Base-by-base conservation (phyloP, 345 rosid species). In the Eutrema japonicum region DNA sequence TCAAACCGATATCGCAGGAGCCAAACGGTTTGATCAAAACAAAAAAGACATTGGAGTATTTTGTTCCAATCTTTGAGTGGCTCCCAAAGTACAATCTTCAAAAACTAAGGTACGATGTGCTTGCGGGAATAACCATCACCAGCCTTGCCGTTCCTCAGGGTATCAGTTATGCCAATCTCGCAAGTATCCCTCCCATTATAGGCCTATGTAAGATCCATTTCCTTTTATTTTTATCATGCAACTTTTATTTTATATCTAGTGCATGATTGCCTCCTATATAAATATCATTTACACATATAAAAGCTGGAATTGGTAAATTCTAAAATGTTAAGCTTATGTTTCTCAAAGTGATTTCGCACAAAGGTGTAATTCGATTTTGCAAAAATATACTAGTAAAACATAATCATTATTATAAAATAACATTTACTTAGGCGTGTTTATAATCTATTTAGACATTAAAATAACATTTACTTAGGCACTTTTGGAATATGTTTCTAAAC, bases 131-230 rank as follows among this genome's bases (percentile, higher is more conserved):
- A 80, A 94, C 97, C 77, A 91, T 94, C 42, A 85, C 97, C 64
- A 83, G 88, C 70, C 93, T 93, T 14, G 97, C 98, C 14, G 89
- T 93, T 50, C 98, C 98, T 59, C 97, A 94, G 62, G 98, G 98
- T 11, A 94, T 91, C 71, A 94, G 98, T 69, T 94, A 94, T 61
- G 98, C 97, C 10, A 94, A 88, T 76, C 98, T 94, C 51, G 97
- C 85, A 9, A 37, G 73, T 7, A 7, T 94, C 64, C 93, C 97
- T 72, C 96, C 96, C 3, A 87, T 94, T 68, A 78, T 85, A 49
- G 98, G 98, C 82, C 86, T 94, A 5, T 91, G 94, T 94, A 73
- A 80, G 94, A 16, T 37, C 26, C 6, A 16, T 53, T 55, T 2
- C 26, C 13, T 47, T 3, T 66, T 7, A 12, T 48, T 8, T 32